phyloP scores from a whole-genome alignment of 2,329 filamentous ascomycete genomes.

The Fusarium duplospermum region DNA sequence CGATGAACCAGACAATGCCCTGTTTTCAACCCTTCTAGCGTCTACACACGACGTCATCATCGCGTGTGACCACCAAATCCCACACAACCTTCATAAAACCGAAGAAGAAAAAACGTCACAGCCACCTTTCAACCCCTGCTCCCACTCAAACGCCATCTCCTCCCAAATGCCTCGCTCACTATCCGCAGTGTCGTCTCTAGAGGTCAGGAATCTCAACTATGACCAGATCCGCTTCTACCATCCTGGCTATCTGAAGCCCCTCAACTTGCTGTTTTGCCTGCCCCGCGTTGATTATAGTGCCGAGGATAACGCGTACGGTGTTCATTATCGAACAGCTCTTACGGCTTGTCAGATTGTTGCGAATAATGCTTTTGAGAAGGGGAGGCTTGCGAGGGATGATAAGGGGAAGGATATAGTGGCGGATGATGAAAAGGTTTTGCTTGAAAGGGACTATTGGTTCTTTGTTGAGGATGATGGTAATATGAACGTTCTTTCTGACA shows the following conservation, averaged over 20 bases:
- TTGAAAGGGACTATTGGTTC: conserved; percentile 35
- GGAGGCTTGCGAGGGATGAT: conserved; percentile 11
- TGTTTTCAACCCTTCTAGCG: not conserved
- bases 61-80: not conserved
- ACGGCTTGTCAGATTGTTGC: conserved; percentile 32
- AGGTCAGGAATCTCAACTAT: conserved; percentile 31
- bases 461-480: conserved; percentile 31
- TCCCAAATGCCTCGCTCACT: conserved; percentile 29
- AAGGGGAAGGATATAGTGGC: conserved; percentile 19
- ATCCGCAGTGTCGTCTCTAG: conserved; percentile 29
- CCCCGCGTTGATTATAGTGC: conserved; percentile 32
- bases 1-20: not conserved
- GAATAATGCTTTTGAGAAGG: conserved; percentile 29
- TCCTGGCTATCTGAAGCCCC: conserved; percentile 30
- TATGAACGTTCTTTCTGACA: not conserved
- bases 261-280: conserved; percentile 32
- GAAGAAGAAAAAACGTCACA: not conserved
- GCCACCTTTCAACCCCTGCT: not conserved
- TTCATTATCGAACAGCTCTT: conserved; percentile 29
- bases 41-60: not conserved
- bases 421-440: conserved; percentile 1
- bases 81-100: not conserved
- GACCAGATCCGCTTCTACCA: conserved; percentile 38
- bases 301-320: not conserved
- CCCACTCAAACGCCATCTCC: not conserved